These are phyloP conservation scores for Agastache rugosa DNA, from an alignment of 257 asterid species.

Conservation along the genomic window DNA sequence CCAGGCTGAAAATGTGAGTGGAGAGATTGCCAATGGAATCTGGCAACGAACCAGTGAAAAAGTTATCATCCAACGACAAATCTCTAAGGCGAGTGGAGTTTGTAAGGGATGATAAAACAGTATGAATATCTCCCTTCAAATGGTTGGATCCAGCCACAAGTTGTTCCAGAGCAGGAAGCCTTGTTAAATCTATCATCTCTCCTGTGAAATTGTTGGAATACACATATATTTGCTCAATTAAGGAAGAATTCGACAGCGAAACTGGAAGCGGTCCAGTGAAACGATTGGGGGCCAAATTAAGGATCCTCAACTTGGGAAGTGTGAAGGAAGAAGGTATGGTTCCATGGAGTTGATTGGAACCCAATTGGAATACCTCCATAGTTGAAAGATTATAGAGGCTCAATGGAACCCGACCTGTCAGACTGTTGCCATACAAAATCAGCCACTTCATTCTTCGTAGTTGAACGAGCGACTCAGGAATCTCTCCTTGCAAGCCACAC, in stretches of 20 bases:
- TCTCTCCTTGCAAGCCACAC: background rate
- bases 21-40: conserved; percentile 42
- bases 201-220: conserved; percentile 36
- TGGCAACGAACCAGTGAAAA: background rate
- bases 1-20: background rate
- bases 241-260: conserved; percentile 38
- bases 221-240: background rate
- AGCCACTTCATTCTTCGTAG: background rate
- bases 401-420: background rate
- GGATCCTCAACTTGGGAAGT: conserved; percentile 26
- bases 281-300: conserved; percentile 26
- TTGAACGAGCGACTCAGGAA: background rate
- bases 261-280: conserved; percentile 35
- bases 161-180: background rate
- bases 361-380: background rate
- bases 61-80: background rate
- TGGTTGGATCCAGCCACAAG: background rate
- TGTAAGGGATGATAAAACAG: conserved; percentile 38
- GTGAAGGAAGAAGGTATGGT: conserved; percentile 32
- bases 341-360: conserved; percentile 32
- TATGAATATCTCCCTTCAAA: background rate
- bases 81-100: conserved; percentile 31
- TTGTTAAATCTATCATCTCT: conserved; percentile 22
- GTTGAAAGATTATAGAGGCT: background rate
- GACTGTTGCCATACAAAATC: background rate